A percentile compares a stretch with the other conserved stretches of the same genome.
phyloP scores from a whole-genome alignment of 2,329 filamentous ascomycete genomes.

The Emydomyces testavorans region DNA sequence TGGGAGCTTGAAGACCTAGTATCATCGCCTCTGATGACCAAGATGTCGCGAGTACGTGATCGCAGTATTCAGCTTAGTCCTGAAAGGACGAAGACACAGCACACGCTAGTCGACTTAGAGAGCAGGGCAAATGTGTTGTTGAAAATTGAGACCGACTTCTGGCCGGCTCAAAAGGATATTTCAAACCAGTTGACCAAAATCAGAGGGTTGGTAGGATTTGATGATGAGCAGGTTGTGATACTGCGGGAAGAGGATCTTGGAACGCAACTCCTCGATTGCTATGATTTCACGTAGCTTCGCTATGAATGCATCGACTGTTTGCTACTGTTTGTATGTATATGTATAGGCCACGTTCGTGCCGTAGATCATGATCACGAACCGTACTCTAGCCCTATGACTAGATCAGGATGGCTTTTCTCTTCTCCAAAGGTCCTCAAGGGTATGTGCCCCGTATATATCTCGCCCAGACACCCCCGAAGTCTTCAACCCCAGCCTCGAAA shows the following conservation, averaged over 20 bases:
- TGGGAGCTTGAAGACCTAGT: conserved; percentile 78
- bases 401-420: background rate
- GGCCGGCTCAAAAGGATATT: conserved; percentile 27
- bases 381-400: too few species aligned
- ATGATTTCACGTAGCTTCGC: conserved; percentile 61
- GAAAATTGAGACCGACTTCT: conserved; percentile 18
- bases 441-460: background rate
- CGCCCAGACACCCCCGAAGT: background rate
- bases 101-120: conserved; percentile 13
- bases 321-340: background rate
- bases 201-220: conserved; percentile 67
- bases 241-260: conserved; percentile 58
- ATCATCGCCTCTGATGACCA: conserved; percentile 36
- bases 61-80: conserved; percentile 45
- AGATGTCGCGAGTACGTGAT: conserved; percentile 35
- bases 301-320: background rate
- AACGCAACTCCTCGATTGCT: conserved; percentile 64
- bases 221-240: conserved; percentile 84
- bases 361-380: too few species aligned
- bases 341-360: too few species aligned
- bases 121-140: background rate
- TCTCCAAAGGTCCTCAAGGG: conserved; percentile 8
- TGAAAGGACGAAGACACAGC: conserved; percentile 19
- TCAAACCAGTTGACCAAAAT: conserved; percentile 35
- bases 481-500: background rate